Base-by-base conservation (phyloP, 2,329 filamentous ascomycete genomes). In the Fusarium bactridioides region DNA sequence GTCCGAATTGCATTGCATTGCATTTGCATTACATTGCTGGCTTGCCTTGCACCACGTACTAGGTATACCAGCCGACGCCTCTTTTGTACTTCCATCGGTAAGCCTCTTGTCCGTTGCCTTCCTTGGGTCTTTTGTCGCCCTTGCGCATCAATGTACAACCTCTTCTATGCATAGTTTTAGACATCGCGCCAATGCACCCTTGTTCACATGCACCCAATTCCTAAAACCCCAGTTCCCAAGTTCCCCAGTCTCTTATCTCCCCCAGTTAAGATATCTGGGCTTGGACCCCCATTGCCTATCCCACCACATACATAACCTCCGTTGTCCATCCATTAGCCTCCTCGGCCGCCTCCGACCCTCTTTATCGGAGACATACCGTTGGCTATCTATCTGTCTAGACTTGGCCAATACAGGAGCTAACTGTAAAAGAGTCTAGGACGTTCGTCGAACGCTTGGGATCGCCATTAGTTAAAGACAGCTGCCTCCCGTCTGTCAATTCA, bases 211-310 rank as follows among this genome's bases (percentile, higher is more conserved):
- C 51, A 38, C 33, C 62, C 59, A 35, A 27, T 48, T 56, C 55
- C 50, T 57, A 29, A 57, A 61, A 66, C 43, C 70, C 70, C 62
- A 67, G 67, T 54, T 60, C 43, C 59, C 41, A n/a, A 48, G 58
- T 57, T 64, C 72, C 62, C 64, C 69, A 60, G 55, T 60, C 57
- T 73, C 67, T 70, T 70, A 73, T 73, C 66, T 74, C 43, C 56
- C 61, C 74, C 72, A 58, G 69, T 62, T 58, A 76, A 51, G 67
- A 64, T 51, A 55, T 53, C 67, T 54, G 60, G 50, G 50, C 61
- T 68, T 73, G 61, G 56, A 69, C 71, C 70, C 61, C 54, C 70
- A 53, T 71, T 61, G 48, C 47, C 61, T 67, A 73, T 72, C 67
- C 54, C 41, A 48, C 68, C 73, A 69, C 64, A 73, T 50, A 57